Evolutionary conservation across 768 basidiomycete species (phyloP), one percentile per base, ranked within the genome.

Genomic region (Calvatia gigantea): DNA sequence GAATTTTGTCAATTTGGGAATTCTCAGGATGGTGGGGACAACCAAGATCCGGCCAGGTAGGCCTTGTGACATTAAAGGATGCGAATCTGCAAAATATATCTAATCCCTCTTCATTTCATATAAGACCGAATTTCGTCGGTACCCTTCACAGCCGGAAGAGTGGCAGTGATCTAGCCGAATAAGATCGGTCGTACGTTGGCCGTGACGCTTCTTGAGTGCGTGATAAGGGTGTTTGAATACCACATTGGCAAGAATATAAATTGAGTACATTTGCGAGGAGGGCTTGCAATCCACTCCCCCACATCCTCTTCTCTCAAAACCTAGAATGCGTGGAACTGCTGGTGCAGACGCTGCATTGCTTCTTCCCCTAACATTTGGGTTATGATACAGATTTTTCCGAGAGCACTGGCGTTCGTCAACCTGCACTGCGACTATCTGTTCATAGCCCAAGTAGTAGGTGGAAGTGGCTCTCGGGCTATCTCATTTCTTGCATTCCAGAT

Each of bases 401-500:
- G 61, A 60, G 57, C 64, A 14, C 67, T 62, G 57, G 57, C 70
- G 71, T 69, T 59, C 1, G 73, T 59, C 71, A 71, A 71, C 61
- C 67, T 60, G 61, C 63, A 27, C 63, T 62, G 46, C 66, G 64
- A 55, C 65, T 28, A 11, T 78, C 70, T 80, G 79, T 81, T 82
- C 81, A 82, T 82, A 81, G 80, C 74, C 77, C 73, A 77, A 74
- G 79, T 78, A 76, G 76, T 75, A 72, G 71, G 64, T n/a, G 28
- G 52, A 64, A 74, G 70, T 77, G 68, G 77, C 75, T 73, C 25
- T 67, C 60, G 61, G 23, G 27, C 62, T 60, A 57, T 32, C 31
- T 51, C 52, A 53, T 58, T 60, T 46, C 44, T 23, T 15, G 25
- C 51, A 54, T 21, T 27, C 23, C 33, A 7, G 38, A 7, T 29